These are phyloP conservation scores for Lignosus rhinocerotis DNA, from an alignment of 1,284 basidiomycete genomes.

Conservation along the genomic window DNA sequence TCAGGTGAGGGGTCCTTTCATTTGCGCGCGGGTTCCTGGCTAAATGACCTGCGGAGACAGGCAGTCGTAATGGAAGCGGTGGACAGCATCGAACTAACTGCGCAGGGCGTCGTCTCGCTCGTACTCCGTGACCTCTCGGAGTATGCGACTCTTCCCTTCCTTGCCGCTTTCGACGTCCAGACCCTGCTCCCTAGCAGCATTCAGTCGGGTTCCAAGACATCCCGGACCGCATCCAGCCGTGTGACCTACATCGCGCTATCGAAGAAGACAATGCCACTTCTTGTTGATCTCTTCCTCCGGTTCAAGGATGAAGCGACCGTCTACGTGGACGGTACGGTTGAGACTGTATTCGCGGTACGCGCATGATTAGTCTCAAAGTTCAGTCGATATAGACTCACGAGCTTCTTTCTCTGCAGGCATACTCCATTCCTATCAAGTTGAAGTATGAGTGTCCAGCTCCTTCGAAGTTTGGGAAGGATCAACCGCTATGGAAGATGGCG, in stretches of 20 bases:
- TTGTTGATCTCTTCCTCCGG: conserved; percentile 70
- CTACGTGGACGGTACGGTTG: conserved; percentile 82
- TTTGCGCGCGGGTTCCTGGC: conserved; percentile 1
- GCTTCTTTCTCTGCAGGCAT: conserved; percentile 55
- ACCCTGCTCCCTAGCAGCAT: conserved; percentile 18
- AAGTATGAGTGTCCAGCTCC: conserved; percentile 93
- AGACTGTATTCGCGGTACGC: conserved; percentile 78
- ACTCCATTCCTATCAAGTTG: conserved; percentile 87
- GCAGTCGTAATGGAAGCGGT: conserved; percentile 72
- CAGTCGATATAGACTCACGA: background rate
- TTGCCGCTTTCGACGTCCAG: conserved; percentile 68
- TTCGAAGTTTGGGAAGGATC: conserved; percentile 82
- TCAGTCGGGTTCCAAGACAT: conserved; percentile 35
- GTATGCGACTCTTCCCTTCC: conserved; percentile 82
- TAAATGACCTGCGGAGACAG: conserved; percentile 37
- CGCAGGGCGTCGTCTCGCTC: conserved; percentile 65
- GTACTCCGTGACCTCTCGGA: conserved; percentile 85
- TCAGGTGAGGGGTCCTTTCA: conserved; percentile 50
- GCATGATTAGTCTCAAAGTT: background rate
- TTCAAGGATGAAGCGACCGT: conserved; percentile 65
- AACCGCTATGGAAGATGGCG: conserved; percentile 91
- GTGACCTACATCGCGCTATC: conserved; percentile 87
- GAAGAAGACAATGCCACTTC: conserved; percentile 84
- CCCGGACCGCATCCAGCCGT: conserved; percentile 46
- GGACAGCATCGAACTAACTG: conserved; percentile 62